Conservation (phyloP, 257 asterid genomes). For the Solanum megistacrolobum region DNA sequence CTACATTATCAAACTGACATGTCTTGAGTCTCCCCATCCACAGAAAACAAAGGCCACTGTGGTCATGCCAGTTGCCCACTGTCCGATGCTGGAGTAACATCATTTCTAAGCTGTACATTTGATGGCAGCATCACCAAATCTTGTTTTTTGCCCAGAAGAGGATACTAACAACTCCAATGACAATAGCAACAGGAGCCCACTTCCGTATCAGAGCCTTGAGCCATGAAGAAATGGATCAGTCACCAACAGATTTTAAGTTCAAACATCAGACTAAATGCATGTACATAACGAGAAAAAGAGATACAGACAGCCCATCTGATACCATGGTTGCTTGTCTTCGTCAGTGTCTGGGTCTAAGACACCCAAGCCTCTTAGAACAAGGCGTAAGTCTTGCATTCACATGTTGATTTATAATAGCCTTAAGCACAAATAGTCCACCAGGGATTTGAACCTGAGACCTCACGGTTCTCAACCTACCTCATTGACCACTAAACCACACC, state of each 20-base stretch:
- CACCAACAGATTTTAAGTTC: neutral
- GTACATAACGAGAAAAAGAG: neutral
- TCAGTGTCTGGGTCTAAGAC: neutral
- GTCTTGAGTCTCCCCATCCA: neutral
- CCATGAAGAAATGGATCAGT: neutral
- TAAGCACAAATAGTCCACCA: neutral
- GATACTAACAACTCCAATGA: slow-evolving; percentile 67
- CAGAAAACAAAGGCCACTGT: neutral
- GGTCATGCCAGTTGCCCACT: neutral
- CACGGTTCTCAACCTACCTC: neutral
- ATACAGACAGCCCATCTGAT: neutral
- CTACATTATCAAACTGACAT: neutral
- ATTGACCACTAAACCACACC: neutral
- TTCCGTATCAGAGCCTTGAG: slow-evolving; percentile 77
- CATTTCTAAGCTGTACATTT: neutral
- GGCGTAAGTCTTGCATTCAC: neutral
- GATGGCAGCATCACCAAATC: slow-evolving; percentile 57
- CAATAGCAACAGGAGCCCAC: slow-evolving; percentile 89
- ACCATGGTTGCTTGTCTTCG: neutral
- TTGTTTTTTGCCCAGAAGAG: slow-evolving; percentile 67
- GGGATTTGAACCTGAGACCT: neutral
- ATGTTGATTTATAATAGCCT: neutral
- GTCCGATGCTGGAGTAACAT: neutral
- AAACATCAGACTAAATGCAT: neutral
- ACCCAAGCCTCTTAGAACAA: neutral